Percentiles rank a stretch among this genome's conserved stretches.
Conservation (phyloP, 495 filamentous ascomycete genomes). For the Beverwykella pulmonaria region DNA sequence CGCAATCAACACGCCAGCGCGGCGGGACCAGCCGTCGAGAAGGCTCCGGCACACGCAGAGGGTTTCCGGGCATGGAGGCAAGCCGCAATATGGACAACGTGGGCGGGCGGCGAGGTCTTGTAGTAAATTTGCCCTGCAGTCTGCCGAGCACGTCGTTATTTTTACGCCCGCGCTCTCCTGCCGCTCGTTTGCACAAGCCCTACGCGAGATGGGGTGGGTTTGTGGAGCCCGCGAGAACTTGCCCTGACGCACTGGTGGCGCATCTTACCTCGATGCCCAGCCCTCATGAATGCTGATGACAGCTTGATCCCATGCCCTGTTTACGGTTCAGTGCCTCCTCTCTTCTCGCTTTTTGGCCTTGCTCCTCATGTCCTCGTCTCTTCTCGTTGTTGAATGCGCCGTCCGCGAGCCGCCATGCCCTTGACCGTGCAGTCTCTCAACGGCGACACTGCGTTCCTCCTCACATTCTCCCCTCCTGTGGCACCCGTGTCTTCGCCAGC, state of each 20-base stretch:
- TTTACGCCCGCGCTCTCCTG: conserved; percentile 18
- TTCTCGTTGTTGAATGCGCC: conserved; percentile 2
- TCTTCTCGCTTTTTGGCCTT: background rate
- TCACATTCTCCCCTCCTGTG: conserved; percentile 60
- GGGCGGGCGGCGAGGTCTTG: background rate
- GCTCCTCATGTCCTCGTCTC: conserved; percentile 14
- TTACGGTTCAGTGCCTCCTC: background rate
- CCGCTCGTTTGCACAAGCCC: conserved; percentile 27
- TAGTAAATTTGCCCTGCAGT: background rate
- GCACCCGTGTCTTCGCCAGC: conserved; percentile 44
- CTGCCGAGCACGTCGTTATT: conserved; percentile 7
- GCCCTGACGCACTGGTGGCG: conserved; percentile 26
- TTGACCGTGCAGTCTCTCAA: conserved; percentile 68
- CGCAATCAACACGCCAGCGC: background rate
- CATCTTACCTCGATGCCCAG: background rate
- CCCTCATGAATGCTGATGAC: background rate
- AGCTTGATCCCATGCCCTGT: background rate
- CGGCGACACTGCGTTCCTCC: conserved; percentile 68
- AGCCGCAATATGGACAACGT: conserved; percentile 19
- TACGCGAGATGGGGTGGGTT: background rate
- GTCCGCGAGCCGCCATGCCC: conserved; percentile 55
- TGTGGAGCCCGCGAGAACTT: conserved; percentile 20
- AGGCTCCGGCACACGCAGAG: background rate
- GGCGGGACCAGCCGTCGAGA: background rate
- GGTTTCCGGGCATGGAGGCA: conserved; percentile 1